Base-by-base conservation (phyloP, 352 stramenopile genomes). In the Pythium chondricola region DNA sequence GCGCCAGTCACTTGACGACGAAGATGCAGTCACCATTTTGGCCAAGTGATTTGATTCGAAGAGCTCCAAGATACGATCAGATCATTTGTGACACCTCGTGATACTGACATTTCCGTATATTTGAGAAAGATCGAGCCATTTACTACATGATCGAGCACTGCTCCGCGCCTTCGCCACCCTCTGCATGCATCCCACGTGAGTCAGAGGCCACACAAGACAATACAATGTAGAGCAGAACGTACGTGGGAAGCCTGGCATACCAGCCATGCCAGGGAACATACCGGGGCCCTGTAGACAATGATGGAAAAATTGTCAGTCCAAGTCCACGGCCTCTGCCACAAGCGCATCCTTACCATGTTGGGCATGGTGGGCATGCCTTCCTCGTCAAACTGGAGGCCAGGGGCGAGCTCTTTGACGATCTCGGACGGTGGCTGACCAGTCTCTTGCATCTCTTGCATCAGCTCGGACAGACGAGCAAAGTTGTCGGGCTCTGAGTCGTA, bases 351-450 rank as follows among this genome's bases (percentile, higher is more conserved):
- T 61, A 88, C 85, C 75, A 97, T 91, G 44, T 95, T 95, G 35
- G 94, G 85, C 78, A 99, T 97, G 48, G 98, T 88, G 0, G 97
- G 97, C 71, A 99, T 95, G 44, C 97, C 97, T 60, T 99, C 92
- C 11, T 91, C 76, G 52, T 97, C 94, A 55, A 98, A 97, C 52
- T 98, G 77, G 22, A 99, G 73, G n/a, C 93, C 96, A 31, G 97
- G 97, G 13, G 97, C 96, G 55, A 99, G 86, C n/a, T 98, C 92
- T 58, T 98, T 97, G 37, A 99, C 93, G 51, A 99, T 99, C 60
- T 99, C 97, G 10, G 77, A 83, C 20, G 97, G 97, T 8, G 96
- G 95, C 57, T 98, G 93, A 10, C 95, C 93, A 35, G 84, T 97
- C 52, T 92, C 80, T 50, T 92, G 77, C 78, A 94, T 90, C 48